Evolutionary conservation across 441 rosid genomes (phyloP), one percentile per base, ranked within the genome.

Genomic region (Populus hybrid): DNA sequence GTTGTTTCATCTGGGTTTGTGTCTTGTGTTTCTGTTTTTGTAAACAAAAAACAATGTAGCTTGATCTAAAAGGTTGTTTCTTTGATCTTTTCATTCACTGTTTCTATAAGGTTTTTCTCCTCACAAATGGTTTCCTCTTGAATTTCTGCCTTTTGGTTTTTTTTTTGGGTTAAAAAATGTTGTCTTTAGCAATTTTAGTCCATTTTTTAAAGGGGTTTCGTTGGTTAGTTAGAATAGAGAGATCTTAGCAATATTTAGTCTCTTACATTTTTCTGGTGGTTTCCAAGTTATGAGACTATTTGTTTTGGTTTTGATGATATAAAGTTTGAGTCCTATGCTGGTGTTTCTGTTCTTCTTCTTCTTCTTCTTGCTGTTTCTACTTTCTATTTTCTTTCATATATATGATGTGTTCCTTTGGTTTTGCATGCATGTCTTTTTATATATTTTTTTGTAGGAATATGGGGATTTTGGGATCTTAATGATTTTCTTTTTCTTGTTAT

Each of bases 31-130:
- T 30, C 32, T 46, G 46, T 4, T 74, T 20, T 67, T 59, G 26
- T 59, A 4, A 71, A 26, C 34, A 61, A 68, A 67, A 34, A 53
- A 46, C 80, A 77, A 73, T 81, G 83, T 69, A 72, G 65, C 53
- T 77, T 70, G 83, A 81, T 81, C 83, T 77, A 11, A 32, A 57
- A 40, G 28, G 24, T 69, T 81, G n/a, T 69, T 67, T 69, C 12
- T 68, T 76, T 67, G 63, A 67, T 75, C 66, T 53, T 18, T 35
- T 24, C 11, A 23, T 20, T 35, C 28, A 64, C 34, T 50, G 10
- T 18, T 34, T 71, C 69, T 75, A 46, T 69, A 36, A 76, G 40
- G 70, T 65, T 72, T 75, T 35, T 67, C 38, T 21, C 21, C 57
- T 26, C 72, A 34, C 6, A 7, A 18, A 1, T 23, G 7, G n/a